These are phyloP conservation scores for Heliophila coronopifolia DNA, from an alignment of 441 rosid species.

Conservation along the genomic window DNA sequence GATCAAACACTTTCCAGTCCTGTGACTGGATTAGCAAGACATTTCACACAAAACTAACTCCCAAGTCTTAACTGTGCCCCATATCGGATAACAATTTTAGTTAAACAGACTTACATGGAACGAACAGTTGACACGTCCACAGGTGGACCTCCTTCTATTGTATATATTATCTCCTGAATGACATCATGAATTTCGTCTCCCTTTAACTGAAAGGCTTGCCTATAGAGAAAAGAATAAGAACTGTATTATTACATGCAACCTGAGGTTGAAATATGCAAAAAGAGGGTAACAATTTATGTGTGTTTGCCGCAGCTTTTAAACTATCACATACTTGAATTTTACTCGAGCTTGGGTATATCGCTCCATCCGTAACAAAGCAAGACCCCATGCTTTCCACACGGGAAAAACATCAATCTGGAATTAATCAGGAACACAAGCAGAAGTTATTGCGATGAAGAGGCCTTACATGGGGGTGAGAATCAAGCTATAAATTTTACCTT, in stretches of 20 bases:
- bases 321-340: constrained; percentile 74
- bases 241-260: constrained; percentile 12
- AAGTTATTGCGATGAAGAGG: constrained; percentile 15
- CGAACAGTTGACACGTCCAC: constrained; percentile 91
- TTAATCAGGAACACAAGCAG: constrained; percentile 18
- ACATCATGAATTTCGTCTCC: constrained; percentile 63
- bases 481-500: constrained; percentile 53
- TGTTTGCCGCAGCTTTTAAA: not conserved
- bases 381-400: constrained; percentile 99
- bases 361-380: constrained; percentile 92
- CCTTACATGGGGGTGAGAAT: constrained; percentile 18
- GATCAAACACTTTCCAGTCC: constrained; percentile 1
- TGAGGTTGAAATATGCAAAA: not conserved
- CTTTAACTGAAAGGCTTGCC: constrained; percentile 95
- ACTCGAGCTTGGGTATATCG: constrained; percentile 93
- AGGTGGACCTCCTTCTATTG: constrained; percentile 96
- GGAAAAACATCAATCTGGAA: constrained; percentile 91
- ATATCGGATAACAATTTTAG: not conserved
- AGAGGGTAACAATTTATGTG: constrained; percentile 3
- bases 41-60: not conserved
- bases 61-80: not conserved
- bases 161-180: constrained; percentile 78
- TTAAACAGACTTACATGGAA: constrained; percentile 64
- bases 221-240: constrained; percentile 33
- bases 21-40: constrained; percentile 2